Base-by-base conservation (phyloP, 768 basidiomycete species). In the Gyrodon lividus region DNA sequence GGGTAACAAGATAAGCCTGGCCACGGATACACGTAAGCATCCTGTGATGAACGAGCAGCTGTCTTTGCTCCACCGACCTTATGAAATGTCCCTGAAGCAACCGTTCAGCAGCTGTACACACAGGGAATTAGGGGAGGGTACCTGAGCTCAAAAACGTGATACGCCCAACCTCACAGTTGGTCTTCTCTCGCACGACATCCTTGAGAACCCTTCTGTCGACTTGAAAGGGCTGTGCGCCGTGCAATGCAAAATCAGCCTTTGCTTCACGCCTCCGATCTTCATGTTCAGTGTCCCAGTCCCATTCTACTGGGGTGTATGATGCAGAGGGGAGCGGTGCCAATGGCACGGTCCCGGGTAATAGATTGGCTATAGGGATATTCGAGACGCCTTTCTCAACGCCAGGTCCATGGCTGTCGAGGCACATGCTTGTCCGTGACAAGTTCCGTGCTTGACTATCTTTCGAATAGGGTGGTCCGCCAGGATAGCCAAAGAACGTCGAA, bases 101-200 rank as follows among this genome's bases (percentile, higher is more conserved):
- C 42, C 8, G 22, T 37, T 61, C 41, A 54, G 34, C 33, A 55
- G 35, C 38, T 44, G 34, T 28, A 22, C 47, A 35, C 52, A 53
- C 26, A 56, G 51, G 64, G 55, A 55, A 48, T 38, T 40, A 44
- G 30, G 44, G 40, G 43, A 48, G 72, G 85, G 58, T 63, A 82
- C 89, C 89, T 54, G 87, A 81, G 61, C 83, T 89, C 22, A 93
- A 68, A 61, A 91, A 93, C 31, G 65, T 69, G 59, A 92, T 89
- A 19, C 83, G 73, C 3, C 79, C 87, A 14, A 91, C 88, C 20
- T 84, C 81, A 13, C 75, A 68, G 19, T 72, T 77, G 70, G 85
- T 79, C 58, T 83, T 85, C 62, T 90, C 87, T 42, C 81, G 75
- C 7, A 92, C 83, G 38, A 92, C 83, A 57, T 90, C 88, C 67